A percentile compares a stretch with the other conserved stretches of the same genome.
These are phyloP conservation scores for Arachis stenosperma DNA, from an alignment of 306 rosid species.

Conservation along the genomic window DNA sequence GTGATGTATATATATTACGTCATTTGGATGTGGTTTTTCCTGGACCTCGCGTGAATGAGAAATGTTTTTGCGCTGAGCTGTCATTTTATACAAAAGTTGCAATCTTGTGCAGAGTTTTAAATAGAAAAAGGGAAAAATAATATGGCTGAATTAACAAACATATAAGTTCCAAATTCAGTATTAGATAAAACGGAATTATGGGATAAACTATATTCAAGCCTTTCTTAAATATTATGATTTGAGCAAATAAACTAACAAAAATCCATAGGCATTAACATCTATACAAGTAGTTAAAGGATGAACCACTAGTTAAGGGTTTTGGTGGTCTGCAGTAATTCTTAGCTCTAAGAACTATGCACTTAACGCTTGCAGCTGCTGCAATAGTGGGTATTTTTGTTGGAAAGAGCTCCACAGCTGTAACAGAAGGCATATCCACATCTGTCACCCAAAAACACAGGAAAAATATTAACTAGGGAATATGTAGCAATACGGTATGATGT, in stretches of 20 bases:
- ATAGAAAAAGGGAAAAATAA: background rate
- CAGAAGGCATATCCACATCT: constrained; percentile 60
- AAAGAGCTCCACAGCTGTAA: constrained; percentile 47
- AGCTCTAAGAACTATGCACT: background rate
- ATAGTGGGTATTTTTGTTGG: background rate
- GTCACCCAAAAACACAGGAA: constrained; percentile 32
- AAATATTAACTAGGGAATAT: background rate
- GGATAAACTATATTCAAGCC: no score
- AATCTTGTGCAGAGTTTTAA: background rate
- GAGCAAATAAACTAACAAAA: no score
- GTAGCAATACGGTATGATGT: background rate
- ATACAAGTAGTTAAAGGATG: no score
- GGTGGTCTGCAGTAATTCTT: background rate
- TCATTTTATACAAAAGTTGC: background rate
- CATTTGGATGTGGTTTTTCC: background rate
- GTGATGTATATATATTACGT: background rate
- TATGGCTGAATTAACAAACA: background rate
- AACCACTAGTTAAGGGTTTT: no score
- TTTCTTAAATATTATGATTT: background rate
- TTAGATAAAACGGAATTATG: no score
- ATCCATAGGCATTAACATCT: no score
- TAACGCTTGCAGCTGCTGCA: constrained; percentile 33
- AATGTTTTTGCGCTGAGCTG: background rate
- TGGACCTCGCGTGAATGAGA: no score
- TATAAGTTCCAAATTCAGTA: no score